A percentile compares a stretch with the other conserved stretches of the same genome.
These are phyloP conservation scores for Scheffersomyces cryptocercus DNA, from an alignment of 1,139 yeast genomes.

Conservation along the genomic window DNA sequence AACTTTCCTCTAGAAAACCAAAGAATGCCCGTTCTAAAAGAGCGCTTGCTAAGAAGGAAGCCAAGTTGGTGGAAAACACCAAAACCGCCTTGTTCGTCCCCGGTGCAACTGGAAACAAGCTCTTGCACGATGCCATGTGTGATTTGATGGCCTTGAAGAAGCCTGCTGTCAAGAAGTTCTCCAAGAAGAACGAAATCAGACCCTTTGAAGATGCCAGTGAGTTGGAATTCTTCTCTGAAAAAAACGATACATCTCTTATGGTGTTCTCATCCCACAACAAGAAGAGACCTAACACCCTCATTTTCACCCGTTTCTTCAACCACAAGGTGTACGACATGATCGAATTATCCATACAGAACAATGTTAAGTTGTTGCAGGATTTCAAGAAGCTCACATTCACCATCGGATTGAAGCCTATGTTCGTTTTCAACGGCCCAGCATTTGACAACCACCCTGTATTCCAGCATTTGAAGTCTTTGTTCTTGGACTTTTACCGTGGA, in stretches of 20 bases:
- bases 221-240: slow-evolving; percentile 89
- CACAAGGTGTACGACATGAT: slow-evolving; percentile 91
- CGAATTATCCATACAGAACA: slow-evolving; percentile 74
- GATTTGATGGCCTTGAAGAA: slow-evolving; percentile 90
- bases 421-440: slow-evolving; percentile 87
- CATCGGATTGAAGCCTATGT: slow-evolving; percentile 92
- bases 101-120: slow-evolving; percentile 77
- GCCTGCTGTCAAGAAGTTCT: slow-evolving; percentile 85
- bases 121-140: slow-evolving; percentile 85
- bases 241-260: slow-evolving; percentile 85
- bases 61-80: slow-evolving; percentile 86
- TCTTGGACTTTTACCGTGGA: slow-evolving; percentile 90
- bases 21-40: slow-evolving; percentile 96
- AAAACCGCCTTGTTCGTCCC: slow-evolving; percentile 91
- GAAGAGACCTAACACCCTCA: slow-evolving; percentile 89
- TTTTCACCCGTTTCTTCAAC: slow-evolving; percentile 87
- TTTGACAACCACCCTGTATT: slow-evolving; percentile 88
- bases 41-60: slow-evolving; percentile 84
- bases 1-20: slow-evolving; percentile 49
- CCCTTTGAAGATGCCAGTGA: slow-evolving; percentile 93
- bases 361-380: slow-evolving; percentile 72
- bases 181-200: slow-evolving; percentile 82
- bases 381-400: slow-evolving; percentile 80
- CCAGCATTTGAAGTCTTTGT: slow-evolving; percentile 82
- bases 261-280: slow-evolving; percentile 84